Base-by-base conservation (phyloP, 106 monocot genomes). In the Amphibolis antarctica region DNA sequence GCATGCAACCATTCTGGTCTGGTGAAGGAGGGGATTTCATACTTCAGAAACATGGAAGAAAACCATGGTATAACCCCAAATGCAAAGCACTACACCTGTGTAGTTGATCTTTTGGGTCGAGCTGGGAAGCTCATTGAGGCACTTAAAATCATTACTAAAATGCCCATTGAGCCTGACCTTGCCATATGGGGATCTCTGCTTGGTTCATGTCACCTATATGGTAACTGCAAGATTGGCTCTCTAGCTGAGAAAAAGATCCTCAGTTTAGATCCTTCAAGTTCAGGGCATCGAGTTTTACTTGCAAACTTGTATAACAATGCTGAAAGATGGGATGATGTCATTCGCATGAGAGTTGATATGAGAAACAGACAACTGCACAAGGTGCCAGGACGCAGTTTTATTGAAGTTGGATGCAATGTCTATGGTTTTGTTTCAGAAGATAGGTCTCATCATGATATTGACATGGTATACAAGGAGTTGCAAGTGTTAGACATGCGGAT, bases 1-100 rank as follows among this genome's bases (percentile, higher is more conserved):
- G 72, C 72, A 1, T 73, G 72, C 65, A 57, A 65, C 43, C 72
- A 73, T 36, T 26, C 65, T 23, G 72, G 72, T 12, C 72, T 73
- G n/a, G 57, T 73, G 10, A 57, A 73, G 47, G 72, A 73, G 55
- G 72, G 72, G 4, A 56, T 64, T 25, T 73, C 55, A 5, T 65
- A 22, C 21, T 73, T 73, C 42, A 20, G 48, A 42, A 42, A 17
- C 42, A 65, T 73, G 72, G 64, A 65, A 62, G 64, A 30, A 20
- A 65, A 73, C 5, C 54, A 65, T 29, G 65, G 65, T 21, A 25
- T 73, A 28, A 10, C 29, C 1, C 64, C 72, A 9, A 73, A 73
- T 36, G 27, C 55, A 17, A 73, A 65, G 57, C 72, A 73, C 65
- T 65, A 65, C 46, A 44, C 65, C 54, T 65, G 72, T 26, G 52